Evolutionary conservation across 305 asterid genomes (phyloP).

Genomic region (Fraxinus floribunda): DNA sequence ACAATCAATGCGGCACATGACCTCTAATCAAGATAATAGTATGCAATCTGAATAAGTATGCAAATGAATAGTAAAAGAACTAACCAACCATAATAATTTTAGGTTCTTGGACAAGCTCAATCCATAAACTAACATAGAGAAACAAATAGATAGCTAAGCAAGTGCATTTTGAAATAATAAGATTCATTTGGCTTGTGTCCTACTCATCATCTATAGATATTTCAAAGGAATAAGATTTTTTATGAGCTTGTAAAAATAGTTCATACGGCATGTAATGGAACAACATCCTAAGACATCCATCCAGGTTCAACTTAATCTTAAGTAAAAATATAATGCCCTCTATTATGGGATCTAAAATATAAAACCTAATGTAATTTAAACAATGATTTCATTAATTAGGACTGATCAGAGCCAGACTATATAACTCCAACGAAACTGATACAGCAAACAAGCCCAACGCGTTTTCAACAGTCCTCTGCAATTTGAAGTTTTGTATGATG

Average conservation of each 20-base stretch:
- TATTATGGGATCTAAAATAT: not conserved
- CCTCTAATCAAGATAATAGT: not conserved
- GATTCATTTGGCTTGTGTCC: not conserved
- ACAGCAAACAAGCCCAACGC: not conserved
- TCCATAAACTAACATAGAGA: not conserved
- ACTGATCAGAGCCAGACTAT: not conserved
- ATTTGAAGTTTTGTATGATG: not conserved
- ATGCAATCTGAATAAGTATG: not conserved
- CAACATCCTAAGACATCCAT: not conserved
- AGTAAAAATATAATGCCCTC: not conserved
- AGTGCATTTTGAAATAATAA: not conserved
- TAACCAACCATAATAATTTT: not conserved
- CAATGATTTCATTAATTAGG: not conserved
- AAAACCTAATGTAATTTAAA: not conserved
- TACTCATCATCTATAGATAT: slow-evolving; percentile 3
- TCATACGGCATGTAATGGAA: not conserved
- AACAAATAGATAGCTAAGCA: not conserved
- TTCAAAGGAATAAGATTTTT: not conserved
- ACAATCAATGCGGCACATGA: not conserved
- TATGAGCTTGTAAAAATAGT: not conserved
- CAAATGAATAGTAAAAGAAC: not conserved
- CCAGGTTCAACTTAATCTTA: not conserved
- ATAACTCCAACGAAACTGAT: not conserved
- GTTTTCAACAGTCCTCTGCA: not conserved
- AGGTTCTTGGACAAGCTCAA: slow-evolving; percentile 1